phyloP scores from a whole-genome alignment of 2,329 filamentous ascomycete genomes.

The Aspergillus awamori region DNA sequence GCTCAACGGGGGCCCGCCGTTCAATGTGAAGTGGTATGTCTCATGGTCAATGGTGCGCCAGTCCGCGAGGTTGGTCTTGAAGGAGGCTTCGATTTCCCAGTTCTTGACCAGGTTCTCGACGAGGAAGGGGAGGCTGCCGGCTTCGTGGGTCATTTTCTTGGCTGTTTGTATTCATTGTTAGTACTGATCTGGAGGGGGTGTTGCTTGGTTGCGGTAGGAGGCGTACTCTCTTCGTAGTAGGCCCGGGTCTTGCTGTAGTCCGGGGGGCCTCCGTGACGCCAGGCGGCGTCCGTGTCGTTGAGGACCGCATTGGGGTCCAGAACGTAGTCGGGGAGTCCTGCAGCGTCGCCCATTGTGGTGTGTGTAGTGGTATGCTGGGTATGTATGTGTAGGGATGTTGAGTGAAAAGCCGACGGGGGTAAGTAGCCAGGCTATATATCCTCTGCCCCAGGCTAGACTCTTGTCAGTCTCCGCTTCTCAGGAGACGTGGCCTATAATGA shows the following conservation, averaged over 20 bases:
- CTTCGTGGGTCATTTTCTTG: constrained; percentile 58
- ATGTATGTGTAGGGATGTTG: neutral
- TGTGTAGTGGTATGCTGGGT: too few species aligned
- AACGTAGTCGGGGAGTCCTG: constrained; percentile 58
- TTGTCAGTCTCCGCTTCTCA: neutral
- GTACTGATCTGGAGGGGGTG: neutral
- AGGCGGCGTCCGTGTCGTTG: constrained; percentile 56
- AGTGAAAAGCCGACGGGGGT: neutral
- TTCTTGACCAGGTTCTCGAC: constrained; percentile 74
- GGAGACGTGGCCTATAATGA: constrained; percentile 1
- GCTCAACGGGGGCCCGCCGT: constrained; percentile 59
- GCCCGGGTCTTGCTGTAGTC: constrained; percentile 67
- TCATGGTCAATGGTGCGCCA: constrained; percentile 67
- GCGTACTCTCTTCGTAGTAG: constrained; percentile 60
- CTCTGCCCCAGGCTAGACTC: neutral
- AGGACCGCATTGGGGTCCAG: constrained; percentile 62
- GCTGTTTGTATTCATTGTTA: constrained; percentile 44
- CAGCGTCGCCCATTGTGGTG: constrained; percentile 10
- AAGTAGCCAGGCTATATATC: neutral
- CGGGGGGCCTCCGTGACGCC: constrained; percentile 63
- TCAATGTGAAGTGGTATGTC: constrained; percentile 66
- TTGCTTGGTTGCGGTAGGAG: too few species aligned
- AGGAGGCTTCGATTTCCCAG: constrained; percentile 72
- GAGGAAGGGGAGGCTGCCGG: constrained; percentile 60
- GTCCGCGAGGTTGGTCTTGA: constrained; percentile 63